These are phyloP conservation scores for Boletus subcaerulescens DNA, from an alignment of 768 basidiomycete genomes.

Conservation along the genomic window DNA sequence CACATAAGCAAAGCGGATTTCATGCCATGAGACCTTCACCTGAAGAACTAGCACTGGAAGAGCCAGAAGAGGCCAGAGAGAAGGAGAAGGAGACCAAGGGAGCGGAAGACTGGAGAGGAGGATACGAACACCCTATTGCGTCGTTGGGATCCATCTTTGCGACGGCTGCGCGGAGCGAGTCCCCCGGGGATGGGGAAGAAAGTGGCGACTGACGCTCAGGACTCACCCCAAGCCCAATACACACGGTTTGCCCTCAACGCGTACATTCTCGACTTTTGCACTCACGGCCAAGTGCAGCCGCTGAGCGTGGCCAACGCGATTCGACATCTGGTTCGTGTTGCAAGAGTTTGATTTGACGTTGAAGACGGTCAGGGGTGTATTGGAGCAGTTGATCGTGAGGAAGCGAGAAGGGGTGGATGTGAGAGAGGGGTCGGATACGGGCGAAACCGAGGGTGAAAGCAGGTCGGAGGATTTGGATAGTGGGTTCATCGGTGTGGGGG, in stretches of 20 bases:
- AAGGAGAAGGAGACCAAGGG: no score
- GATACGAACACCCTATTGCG: conserved; percentile 61
- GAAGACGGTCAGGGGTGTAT: conserved; percentile 44
- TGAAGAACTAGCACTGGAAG: no score
- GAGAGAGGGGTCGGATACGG: conserved; percentile 11
- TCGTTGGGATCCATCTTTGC: conserved; percentile 40
- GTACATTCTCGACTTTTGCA: conserved; percentile 66
- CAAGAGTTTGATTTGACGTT: conserved; percentile 56
- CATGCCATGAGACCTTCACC: no score
- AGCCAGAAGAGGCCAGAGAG: no score
- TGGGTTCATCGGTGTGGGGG: conserved; percentile 31
- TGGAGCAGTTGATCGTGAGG: conserved; percentile 45
- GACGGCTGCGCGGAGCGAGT: conserved; percentile 18
- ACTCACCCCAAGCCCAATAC: not conserved
- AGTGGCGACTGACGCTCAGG: not conserved
- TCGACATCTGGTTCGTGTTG: conserved; percentile 60
- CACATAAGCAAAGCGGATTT: no score
- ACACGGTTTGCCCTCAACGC: conserved; percentile 47
- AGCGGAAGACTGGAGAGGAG: no score
- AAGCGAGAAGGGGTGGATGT: conserved; percentile 18
- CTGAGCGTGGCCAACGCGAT: conserved; percentile 55
- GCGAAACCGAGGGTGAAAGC: conserved; percentile 9
- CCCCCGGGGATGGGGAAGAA: not conserved
- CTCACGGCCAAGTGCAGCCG: conserved; percentile 54
- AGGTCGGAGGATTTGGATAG: conserved; percentile 28